A percentile compares a stretch with the other conserved stretches of the same genome.
Evolutionary conservation across 768 basidiomycete genomes (phyloP).

Genomic region (Tulasnella sp.): DNA sequence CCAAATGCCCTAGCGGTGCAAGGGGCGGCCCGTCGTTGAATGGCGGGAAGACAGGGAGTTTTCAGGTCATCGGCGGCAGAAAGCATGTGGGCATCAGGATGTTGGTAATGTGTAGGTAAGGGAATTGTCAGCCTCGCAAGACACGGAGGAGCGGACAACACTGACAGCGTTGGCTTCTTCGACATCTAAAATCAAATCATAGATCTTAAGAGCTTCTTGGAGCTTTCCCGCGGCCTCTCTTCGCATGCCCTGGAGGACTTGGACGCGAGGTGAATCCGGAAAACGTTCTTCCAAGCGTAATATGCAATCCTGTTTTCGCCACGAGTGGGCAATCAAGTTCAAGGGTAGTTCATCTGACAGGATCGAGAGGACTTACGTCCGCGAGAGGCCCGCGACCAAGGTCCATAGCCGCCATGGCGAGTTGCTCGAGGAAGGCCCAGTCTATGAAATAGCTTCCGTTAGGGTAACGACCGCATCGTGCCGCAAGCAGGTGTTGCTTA

Average conservation of each 20-base stretch:
- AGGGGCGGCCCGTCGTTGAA: too few relatives aligned
- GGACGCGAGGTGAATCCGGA: slow-evolving; percentile 67
- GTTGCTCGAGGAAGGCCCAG: slow-evolving; percentile 74
- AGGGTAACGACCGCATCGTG: too few relatives aligned
- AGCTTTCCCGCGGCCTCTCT: slow-evolving; percentile 50
- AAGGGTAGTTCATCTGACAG: too few relatives aligned
- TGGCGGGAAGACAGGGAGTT: too few relatives aligned
- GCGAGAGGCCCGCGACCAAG: slow-evolving; percentile 60
- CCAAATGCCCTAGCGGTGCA: slow-evolving; percentile 47
- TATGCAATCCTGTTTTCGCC: slow-evolving; percentile 43
- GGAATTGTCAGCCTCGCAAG: too few relatives aligned
- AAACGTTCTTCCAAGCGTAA: slow-evolving; percentile 53
- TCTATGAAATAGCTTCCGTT: slow-evolving; percentile 31
- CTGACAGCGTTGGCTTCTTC: slow-evolving; percentile 65
- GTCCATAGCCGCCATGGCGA: slow-evolving; percentile 67
- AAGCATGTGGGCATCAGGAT: too few relatives aligned
- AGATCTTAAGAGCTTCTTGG: slow-evolving; percentile 46
- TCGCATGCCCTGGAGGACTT: slow-evolving; percentile 64
- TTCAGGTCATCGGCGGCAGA: too few relatives aligned
- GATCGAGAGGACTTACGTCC: slow-evolving; percentile 42
- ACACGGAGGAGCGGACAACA: slow-evolving; percentile 7
- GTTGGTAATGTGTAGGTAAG: neutral
- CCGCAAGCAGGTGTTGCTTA: neutral
- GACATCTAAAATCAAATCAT: slow-evolving; percentile 44
- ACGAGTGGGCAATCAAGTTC: slow-evolving; percentile 19